Percentiles rank a stretch among this genome's conserved stretches.
Evolutionary conservation across 2,329 filamentous ascomycete genomes (phyloP).

Genomic region (Decorospora gaudefroyi): DNA sequence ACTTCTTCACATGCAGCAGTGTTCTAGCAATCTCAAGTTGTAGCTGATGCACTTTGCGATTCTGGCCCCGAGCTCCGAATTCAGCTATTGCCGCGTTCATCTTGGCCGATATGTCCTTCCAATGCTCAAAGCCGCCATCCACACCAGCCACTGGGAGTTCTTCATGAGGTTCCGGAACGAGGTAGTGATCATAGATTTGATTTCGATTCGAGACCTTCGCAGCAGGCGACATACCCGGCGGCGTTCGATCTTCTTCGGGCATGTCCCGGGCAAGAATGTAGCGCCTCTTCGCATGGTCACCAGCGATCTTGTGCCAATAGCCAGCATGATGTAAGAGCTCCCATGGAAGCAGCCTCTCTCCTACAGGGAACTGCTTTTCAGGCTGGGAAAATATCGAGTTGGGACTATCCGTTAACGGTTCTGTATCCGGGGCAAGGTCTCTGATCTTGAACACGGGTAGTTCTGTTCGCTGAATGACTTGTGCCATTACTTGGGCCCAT

Average conservation of each 20-base stretch:
- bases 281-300: constrained; percentile 57
- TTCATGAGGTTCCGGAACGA: constrained; percentile 62
- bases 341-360: constrained; percentile 61
- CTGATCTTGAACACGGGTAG: constrained; percentile 52
- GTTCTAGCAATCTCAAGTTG: constrained; percentile 61
- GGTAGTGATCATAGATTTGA: constrained; percentile 62
- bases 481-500: constrained; percentile 66
- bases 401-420: constrained; percentile 35
- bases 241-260: constrained; percentile 61
- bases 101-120: constrained; percentile 54
- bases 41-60: constrained; percentile 59
- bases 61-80: constrained; percentile 59
- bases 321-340: constrained; percentile 65
- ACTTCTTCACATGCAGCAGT: constrained; percentile 56
- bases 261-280: constrained; percentile 59
- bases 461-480: constrained; percentile 60
- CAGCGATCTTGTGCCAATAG: constrained; percentile 63
- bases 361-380: constrained; percentile 56
- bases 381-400: constrained; percentile 53
- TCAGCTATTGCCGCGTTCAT: constrained; percentile 55
- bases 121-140: constrained; percentile 56
- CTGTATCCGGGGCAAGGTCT: constrained; percentile 24
- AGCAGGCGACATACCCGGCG: constrained; percentile 60
- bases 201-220: constrained; percentile 60
- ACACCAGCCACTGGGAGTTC: constrained; percentile 56